Evolutionary conservation across 2,329 filamentous ascomycete species (phyloP).

Genomic region (Trichoderma breve): DNA sequence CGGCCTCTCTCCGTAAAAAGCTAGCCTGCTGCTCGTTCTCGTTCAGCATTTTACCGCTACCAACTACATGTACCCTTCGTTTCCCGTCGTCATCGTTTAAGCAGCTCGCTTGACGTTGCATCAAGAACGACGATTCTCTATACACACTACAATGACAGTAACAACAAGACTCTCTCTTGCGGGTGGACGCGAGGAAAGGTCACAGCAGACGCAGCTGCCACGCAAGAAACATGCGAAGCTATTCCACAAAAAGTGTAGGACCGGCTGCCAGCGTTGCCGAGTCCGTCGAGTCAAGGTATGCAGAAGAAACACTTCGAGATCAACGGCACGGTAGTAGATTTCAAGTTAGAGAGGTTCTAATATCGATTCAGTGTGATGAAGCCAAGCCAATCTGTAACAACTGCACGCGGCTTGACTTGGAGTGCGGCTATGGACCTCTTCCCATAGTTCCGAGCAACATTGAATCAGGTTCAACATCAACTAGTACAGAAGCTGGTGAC

Average conservation of each 20-base stretch:
- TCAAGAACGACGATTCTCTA: not conserved
- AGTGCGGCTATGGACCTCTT: conserved; percentile 23
- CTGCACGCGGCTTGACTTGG: conserved; percentile 23
- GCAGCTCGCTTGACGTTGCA: not conserved
- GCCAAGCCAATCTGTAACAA: conserved; percentile 26
- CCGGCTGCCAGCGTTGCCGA: conserved; percentile 27
- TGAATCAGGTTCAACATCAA: not conserved
- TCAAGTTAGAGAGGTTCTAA: not conserved
- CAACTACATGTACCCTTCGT: not conserved
- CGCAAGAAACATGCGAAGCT: conserved; percentile 21
- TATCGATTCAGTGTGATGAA: conserved; percentile 24
- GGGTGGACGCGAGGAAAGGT: not conserved
- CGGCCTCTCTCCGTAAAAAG: not conserved
- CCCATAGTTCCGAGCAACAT: not conserved
- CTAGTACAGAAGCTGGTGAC: not conserved
- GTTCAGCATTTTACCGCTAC: not conserved
- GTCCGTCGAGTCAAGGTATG: conserved; percentile 27
- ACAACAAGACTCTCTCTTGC: not conserved
- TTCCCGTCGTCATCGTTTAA: conserved; percentile 2
- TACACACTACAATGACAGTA: not conserved
- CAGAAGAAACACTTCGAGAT: not conserved
- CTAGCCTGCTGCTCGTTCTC: conserved; percentile 4
- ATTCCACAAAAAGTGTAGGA: conserved; percentile 29
- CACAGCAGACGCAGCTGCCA: not conserved
- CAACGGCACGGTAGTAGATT: not conserved